Evolutionary conservation across 805 yeast species (phyloP).

Genomic region (Saturnispora sanitii): DNA sequence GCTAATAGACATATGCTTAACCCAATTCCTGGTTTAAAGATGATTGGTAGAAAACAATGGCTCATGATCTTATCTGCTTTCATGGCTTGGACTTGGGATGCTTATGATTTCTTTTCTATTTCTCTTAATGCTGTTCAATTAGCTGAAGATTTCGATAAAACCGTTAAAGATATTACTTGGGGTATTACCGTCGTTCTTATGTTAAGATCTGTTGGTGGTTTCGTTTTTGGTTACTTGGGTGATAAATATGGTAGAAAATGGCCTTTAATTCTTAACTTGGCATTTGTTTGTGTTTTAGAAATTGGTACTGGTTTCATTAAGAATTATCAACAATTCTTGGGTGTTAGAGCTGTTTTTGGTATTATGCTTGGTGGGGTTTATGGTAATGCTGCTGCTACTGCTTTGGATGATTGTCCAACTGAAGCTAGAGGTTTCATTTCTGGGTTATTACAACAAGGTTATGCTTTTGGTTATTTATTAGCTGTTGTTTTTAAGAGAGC

Average conservation of each 20-base stretch:
- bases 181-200: slow-evolving; percentile 58
- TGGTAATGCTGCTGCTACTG: slow-evolving; percentile 45
- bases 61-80: slow-evolving; percentile 44
- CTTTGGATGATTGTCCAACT: slow-evolving; percentile 44
- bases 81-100: slow-evolving; percentile 56
- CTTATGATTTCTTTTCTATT: slow-evolving; percentile 53
- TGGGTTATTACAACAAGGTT: slow-evolving; percentile 75
- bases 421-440: slow-evolving; percentile 49
- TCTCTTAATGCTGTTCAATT: slow-evolving; percentile 40
- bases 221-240: slow-evolving; percentile 49
- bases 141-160: slow-evolving; percentile 35
- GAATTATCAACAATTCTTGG: slow-evolving; percentile 48
- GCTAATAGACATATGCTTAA: slow-evolving; percentile 38
- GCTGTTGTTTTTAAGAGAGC: slow-evolving; percentile 61
- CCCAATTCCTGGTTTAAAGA: slow-evolving; percentile 50
- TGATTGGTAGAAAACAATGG: slow-evolving; percentile 47
- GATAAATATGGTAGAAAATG: slow-evolving; percentile 54
- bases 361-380: slow-evolving; percentile 48
- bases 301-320: slow-evolving; percentile 55
- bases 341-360: slow-evolving; percentile 55
- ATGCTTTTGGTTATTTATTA: slow-evolving; percentile 57
- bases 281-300: slow-evolving; percentile 41
- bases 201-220: slow-evolving; percentile 59
- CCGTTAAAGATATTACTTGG: slow-evolving; percentile 50
- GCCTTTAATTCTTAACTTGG: slow-evolving; percentile 41